Evolutionary conservation across 495 filamentous ascomycete genomes (phyloP).

Genomic region (Talaromyces ruber): DNA sequence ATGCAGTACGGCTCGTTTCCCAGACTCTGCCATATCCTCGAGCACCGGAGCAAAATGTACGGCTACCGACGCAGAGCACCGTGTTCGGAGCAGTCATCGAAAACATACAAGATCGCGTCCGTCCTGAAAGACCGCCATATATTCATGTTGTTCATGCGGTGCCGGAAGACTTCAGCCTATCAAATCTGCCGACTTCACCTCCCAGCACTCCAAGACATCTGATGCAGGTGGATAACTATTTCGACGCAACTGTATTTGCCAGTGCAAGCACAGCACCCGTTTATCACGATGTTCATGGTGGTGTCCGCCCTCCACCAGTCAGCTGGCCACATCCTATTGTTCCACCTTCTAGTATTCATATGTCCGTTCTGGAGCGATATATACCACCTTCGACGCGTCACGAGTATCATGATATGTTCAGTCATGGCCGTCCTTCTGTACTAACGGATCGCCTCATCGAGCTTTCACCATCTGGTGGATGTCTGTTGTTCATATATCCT

Average conservation of each 20-base stretch:
- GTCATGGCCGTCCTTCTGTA: constrained; percentile 44
- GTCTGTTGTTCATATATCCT: constrained; percentile 61
- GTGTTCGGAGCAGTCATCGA: constrained; percentile 44
- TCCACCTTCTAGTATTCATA: constrained; percentile 52
- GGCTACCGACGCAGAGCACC: constrained; percentile 22
- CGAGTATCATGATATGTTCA: constrained; percentile 56
- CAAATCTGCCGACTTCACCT: constrained; percentile 53
- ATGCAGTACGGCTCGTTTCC: constrained; percentile 49
- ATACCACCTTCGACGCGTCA: constrained; percentile 54
- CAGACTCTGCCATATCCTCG: constrained; percentile 55
- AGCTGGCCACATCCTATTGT: constrained; percentile 54
- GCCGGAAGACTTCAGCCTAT: constrained; percentile 52
- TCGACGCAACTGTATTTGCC: constrained; percentile 49
- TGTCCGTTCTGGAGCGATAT: constrained; percentile 63
- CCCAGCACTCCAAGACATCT: constrained; percentile 46
- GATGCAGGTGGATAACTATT: constrained; percentile 42
- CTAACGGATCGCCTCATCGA: constrained; percentile 62
- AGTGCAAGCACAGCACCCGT: constrained; percentile 48
- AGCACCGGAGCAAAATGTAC: constrained; percentile 34
- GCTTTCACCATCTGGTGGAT: constrained; percentile 50
- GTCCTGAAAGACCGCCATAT: constrained; percentile 38
- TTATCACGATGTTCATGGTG: constrained; percentile 45
- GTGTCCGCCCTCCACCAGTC: constrained; percentile 26
- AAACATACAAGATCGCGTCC: constrained; percentile 41
- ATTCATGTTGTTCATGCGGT: constrained; percentile 59